Base-by-base conservation (phyloP, 192 early-diverging fungal species). In the Polychytrium aggregatum region DNA sequence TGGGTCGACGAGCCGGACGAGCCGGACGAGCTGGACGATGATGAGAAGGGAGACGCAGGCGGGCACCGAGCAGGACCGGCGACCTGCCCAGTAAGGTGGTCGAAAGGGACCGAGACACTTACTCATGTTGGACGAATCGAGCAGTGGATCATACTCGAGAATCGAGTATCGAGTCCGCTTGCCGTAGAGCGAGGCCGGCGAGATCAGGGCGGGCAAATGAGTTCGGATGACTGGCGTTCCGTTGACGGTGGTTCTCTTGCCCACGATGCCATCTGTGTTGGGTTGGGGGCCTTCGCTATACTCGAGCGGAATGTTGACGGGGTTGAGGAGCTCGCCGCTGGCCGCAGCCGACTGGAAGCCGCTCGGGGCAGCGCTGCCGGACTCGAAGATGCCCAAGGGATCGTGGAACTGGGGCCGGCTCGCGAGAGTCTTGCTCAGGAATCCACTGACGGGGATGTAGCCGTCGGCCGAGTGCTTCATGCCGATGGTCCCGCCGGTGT, bases 401-500 rank as follows among this genome's bases (percentile, higher is more conserved):
- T 70, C 67, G 63, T 98, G 89, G 68, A 98, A 95, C 14, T 89
- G 82, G 6, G 64, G 52, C 48, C 86, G 83, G 8, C 56, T 65
- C 2, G 83, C 76, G 25, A 95, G 73, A 26, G 77, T 82, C n/a
- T 84, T 58, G 0, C 81, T 81, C 21, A 97, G 68, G 55, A 84
- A 95, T 18, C 90, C 85, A 7, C 80, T 77, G 0, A 66, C 64
- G 45, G 81, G 65, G 16, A 62, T 47, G 41, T 71, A 76, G 37
- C 64, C 69, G 25, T 63, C 50, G 33, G 39, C 45, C 13, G 46
- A 44, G 45, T 70, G 70, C 42, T 61, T 64, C 93, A 97, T 97
- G n/a, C 93, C 93, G 58, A 96, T 93, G 0, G 92, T 96, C 16
- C 92, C 92, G 50, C 95, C 95, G 2, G 92, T 97, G 67, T 97